phyloP scores from a whole-genome alignment of 768 basidiomycete genomes.

The Lactarius psammicola region DNA sequence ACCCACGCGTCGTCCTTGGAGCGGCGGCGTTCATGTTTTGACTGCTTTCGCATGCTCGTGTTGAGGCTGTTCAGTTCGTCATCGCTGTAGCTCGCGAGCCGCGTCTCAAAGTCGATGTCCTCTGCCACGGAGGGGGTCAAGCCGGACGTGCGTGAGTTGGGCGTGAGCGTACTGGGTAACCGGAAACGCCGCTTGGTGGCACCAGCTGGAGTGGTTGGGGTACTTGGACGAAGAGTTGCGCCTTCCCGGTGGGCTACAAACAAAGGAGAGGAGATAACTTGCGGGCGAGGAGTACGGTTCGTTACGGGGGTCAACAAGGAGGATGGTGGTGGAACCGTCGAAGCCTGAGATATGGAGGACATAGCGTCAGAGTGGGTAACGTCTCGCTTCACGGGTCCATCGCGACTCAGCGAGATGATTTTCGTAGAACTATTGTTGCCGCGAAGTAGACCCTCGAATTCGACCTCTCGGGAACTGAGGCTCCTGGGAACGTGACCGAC shows the following conservation, averaged over 20 bases:
- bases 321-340: background rate
- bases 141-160: constrained; percentile 46
- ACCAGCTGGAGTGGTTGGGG: constrained; percentile 34
- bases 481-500: constrained; percentile 56
- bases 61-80: constrained; percentile 36
- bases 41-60: constrained; percentile 25
- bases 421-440: constrained; percentile 48
- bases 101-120: constrained; percentile 79
- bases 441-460: constrained; percentile 74
- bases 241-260: background rate
- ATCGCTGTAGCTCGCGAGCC: constrained; percentile 62
- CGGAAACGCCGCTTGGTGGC: constrained; percentile 56
- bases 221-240: constrained; percentile 26
- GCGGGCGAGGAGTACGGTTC: constrained; percentile 1
- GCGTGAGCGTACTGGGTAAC: constrained; percentile 53
- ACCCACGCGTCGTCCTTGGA: constrained; percentile 80
- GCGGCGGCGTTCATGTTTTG: constrained; percentile 44
- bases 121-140: constrained; percentile 74
- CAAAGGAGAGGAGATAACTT: constrained; percentile 11
- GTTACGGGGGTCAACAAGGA: background rate
- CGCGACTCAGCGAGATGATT: constrained; percentile 36
- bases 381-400: constrained; percentile 28
- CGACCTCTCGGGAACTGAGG: constrained; percentile 59
- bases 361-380: constrained; percentile 4
- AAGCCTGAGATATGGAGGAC: background rate